Percentiles rank a stretch among this genome's conserved stretches.
Evolutionary conservation across 2,329 filamentous ascomycete species (phyloP).

Genomic region (Xenosphaeropsis pyriputrescens): DNA sequence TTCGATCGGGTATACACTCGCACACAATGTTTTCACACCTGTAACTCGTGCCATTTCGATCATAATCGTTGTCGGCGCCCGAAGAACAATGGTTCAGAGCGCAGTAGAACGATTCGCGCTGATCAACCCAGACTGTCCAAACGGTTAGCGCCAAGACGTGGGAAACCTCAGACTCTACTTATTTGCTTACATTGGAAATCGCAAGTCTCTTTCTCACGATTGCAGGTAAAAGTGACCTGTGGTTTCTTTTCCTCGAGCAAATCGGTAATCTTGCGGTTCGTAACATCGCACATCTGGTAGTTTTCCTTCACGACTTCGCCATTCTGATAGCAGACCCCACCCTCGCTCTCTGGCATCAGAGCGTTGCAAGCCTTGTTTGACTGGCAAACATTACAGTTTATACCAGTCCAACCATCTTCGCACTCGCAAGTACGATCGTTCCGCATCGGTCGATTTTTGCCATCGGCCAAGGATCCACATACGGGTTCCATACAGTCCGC

Average conservation of each 20-base stretch:
- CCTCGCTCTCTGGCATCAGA: conserved; percentile 69
- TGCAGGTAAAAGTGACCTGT: conserved; percentile 89
- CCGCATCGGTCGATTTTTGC: conserved; percentile 63
- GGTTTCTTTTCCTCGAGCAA: conserved; percentile 74
- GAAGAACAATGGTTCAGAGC: conserved; percentile 70
- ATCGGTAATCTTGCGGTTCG: conserved; percentile 83
- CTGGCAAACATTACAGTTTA: conserved; percentile 96
- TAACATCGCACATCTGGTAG: conserved; percentile 96
- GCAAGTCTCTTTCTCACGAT: conserved; percentile 58
- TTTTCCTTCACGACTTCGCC: conserved; percentile 88
- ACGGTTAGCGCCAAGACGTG: conserved; percentile 6
- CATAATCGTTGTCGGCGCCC: conserved; percentile 48
- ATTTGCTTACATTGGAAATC: conserved; percentile 76
- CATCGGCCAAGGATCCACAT: conserved; percentile 77
- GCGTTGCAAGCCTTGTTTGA: conserved; percentile 72
- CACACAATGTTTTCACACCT: conserved; percentile 75
- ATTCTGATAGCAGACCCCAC: conserved; percentile 82
- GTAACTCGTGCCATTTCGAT: conserved; percentile 72
- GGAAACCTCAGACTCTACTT: too few species aligned
- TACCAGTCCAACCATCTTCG: conserved; percentile 85
- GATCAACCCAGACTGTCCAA: conserved; percentile 74
- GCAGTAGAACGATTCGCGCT: conserved; percentile 93
- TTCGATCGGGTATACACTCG: conserved; percentile 76
- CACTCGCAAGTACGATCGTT: conserved; percentile 63
- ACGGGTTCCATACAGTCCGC: conserved; percentile 86